These are phyloP conservation scores for Ophiosphaerella herpotricha DNA, from an alignment of 2,329 filamentous ascomycete genomes.

Conservation along the genomic window DNA sequence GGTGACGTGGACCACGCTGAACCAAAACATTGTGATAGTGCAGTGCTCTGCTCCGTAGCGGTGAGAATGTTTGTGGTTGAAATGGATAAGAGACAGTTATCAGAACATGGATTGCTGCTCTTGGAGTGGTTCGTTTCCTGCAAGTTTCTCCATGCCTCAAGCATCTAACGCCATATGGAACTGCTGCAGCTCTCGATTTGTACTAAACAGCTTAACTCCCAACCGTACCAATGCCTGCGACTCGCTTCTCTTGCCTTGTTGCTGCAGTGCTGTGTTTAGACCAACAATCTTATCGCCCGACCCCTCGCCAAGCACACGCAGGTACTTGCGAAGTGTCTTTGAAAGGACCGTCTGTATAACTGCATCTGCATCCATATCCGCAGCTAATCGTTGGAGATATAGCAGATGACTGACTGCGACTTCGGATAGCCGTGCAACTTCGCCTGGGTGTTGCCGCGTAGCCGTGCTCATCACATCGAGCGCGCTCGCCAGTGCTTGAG, in stretches of 20 bases:
- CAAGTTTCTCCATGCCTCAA: slow-evolving; percentile 15
- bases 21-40: slow-evolving; percentile 17
- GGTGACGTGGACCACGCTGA: slow-evolving; percentile 25
- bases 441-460: slow-evolving; percentile 43
- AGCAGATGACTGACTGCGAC: slow-evolving; percentile 57
- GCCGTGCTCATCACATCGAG: slow-evolving; percentile 65
- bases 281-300: slow-evolving; percentile 32
- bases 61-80: slow-evolving; percentile 21
- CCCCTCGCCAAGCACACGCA: slow-evolving; percentile 30
- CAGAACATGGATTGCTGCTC: slow-evolving; percentile 20
- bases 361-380: slow-evolving; percentile 58
- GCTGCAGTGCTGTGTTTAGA: slow-evolving; percentile 26
- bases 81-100: slow-evolving; percentile 19
- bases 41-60: slow-evolving; percentile 9
- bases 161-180: slow-evolving; percentile 27
- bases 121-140: slow-evolving; percentile 20
- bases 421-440: slow-evolving; percentile 48
- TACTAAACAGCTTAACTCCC: slow-evolving; percentile 34
- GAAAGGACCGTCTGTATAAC: slow-evolving; percentile 59
- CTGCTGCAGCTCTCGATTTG: slow-evolving; percentile 34
- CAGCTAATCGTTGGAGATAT: slow-evolving; percentile 47
- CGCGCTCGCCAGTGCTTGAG: slow-evolving; percentile 68
- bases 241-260: slow-evolving; percentile 34
- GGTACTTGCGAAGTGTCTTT: slow-evolving; percentile 46
- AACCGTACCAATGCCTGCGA: slow-evolving; percentile 30